Conservation (phyloP, 805 yeast species). For the Citeromyces nyonsensis region DNA sequence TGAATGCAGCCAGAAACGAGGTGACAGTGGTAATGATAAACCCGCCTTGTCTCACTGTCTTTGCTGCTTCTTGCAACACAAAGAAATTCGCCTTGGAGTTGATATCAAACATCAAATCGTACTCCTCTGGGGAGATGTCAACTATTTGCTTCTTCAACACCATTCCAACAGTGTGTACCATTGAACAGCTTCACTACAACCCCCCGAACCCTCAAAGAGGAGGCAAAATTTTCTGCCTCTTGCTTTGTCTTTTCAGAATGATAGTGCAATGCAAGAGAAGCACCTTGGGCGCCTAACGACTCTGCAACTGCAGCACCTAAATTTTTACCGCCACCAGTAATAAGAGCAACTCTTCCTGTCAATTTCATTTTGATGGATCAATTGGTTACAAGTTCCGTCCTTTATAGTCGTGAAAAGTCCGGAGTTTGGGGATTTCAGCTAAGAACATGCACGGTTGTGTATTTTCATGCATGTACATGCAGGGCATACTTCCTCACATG, state of each 20-base stretch:
- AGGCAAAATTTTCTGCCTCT: slow-evolving; percentile 19
- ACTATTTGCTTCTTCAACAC: slow-evolving; percentile 45
- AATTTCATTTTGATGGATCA: too few relatives aligned
- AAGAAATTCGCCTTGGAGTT: slow-evolving; percentile 49
- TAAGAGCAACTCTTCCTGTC: slow-evolving; percentile 32
- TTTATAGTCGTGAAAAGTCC: too few relatives aligned
- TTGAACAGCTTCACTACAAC: slow-evolving; percentile 25
- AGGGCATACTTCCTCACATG: too few relatives aligned
- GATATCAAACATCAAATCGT: slow-evolving; percentile 31
- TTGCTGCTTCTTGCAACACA: slow-evolving; percentile 41
- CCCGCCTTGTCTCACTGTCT: slow-evolving; percentile 32
- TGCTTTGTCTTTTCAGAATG: slow-evolving; percentile 25
- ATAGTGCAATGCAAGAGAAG: slow-evolving; percentile 36
- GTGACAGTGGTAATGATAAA: slow-evolving; percentile 42
- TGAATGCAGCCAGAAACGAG: slow-evolving; percentile 51
- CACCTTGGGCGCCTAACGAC: slow-evolving; percentile 40
- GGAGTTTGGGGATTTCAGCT: too few relatives aligned
- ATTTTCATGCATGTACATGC: too few relatives aligned
- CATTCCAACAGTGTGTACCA: slow-evolving; percentile 49
- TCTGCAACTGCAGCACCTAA: slow-evolving; percentile 36
- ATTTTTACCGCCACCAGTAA: slow-evolving; percentile 51
- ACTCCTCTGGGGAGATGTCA: slow-evolving; percentile 39
- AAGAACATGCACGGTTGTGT: too few relatives aligned
- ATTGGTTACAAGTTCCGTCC: too few relatives aligned
- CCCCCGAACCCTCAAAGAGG: slow-evolving; percentile 17